Conservation (phyloP, 2,329 filamentous ascomycete genomes). For the Fusarium domesticum region DNA sequence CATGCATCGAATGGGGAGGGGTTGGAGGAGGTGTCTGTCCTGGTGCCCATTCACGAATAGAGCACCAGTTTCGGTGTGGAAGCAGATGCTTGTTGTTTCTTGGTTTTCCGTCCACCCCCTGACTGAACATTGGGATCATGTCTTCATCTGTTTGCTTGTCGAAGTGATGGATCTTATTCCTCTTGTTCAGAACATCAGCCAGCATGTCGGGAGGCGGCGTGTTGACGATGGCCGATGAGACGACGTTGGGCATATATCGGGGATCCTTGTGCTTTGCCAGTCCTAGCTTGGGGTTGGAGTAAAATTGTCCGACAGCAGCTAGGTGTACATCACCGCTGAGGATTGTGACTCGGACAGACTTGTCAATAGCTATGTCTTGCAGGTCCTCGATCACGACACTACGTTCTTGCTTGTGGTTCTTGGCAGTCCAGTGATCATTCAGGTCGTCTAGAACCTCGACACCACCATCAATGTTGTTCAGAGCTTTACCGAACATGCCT, state of each 20-base stretch:
- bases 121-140: conserved; percentile 90
- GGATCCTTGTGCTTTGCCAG: conserved; percentile 88
- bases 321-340: conserved; percentile 93
- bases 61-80: conserved; percentile 92
- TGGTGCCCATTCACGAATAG: conserved; percentile 80
- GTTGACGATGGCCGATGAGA: conserved; percentile 93
- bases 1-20: conserved; percentile 53
- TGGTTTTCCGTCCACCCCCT: conserved; percentile 83
- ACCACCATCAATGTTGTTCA: conserved; percentile 88
- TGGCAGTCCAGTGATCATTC: conserved; percentile 97
- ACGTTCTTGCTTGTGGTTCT: conserved; percentile 87
- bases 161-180: conserved; percentile 77
- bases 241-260: conserved; percentile 93
- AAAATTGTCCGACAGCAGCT: conserved; percentile 90
- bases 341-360: conserved; percentile 87
- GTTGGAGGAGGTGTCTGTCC: conserved; percentile 70
- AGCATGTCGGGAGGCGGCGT: conserved; percentile 82
- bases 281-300: conserved; percentile 77
- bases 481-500: conserved; percentile 73
- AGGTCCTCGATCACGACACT: conserved; percentile 84
- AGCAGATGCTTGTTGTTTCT: conserved; percentile 89
- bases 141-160: conserved; percentile 82
- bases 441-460: conserved; percentile 89
- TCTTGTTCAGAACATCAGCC: conserved; percentile 88
- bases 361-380: conserved; percentile 89